These are phyloP conservation scores for Apiotrichum siamense DNA, from an alignment of 1,284 basidiomycete genomes.

Conservation along the genomic window DNA sequence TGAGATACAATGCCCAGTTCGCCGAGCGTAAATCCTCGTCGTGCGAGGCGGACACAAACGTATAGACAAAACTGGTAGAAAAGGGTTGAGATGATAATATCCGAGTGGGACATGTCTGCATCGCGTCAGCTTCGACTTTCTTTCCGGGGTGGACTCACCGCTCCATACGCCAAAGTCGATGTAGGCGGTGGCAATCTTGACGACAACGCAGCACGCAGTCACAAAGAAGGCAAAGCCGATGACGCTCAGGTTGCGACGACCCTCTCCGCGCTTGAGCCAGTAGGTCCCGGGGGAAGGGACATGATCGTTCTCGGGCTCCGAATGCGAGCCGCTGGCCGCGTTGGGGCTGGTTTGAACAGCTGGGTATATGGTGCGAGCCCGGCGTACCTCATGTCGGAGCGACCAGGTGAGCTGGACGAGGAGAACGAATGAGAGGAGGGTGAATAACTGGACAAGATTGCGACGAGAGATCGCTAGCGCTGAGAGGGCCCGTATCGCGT, in stretches of 20 bases:
- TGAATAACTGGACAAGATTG: conserved; percentile 68
- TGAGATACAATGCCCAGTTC: conserved; percentile 84
- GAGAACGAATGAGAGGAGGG: conserved; percentile 69
- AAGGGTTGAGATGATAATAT: conserved; percentile 65
- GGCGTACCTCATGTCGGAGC: conserved; percentile 58
- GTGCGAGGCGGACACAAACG: conserved; percentile 78
- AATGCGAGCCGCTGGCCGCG: not conserved
- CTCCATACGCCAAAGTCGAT: conserved; percentile 42
- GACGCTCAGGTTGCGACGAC: conserved; percentile 41
- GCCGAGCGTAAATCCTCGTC: conserved; percentile 88
- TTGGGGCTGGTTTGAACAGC: not conserved
- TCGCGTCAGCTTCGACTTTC: conserved; percentile 12
- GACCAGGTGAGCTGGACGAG: conserved; percentile 70
- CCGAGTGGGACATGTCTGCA: conserved; percentile 71
- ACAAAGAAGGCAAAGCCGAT: conserved; percentile 44
- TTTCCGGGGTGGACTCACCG: conserved; percentile 21
- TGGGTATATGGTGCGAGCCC: not conserved
- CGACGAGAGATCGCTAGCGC: conserved; percentile 66
- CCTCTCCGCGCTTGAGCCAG: conserved; percentile 44
- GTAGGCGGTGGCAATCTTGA: conserved; percentile 40
- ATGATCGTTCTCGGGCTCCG: not conserved
- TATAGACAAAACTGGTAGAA: conserved; percentile 93
- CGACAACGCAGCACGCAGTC: conserved; percentile 36
- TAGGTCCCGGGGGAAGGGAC: conserved; percentile 15
- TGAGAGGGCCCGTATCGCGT: conserved; percentile 52